phyloP scores from a whole-genome alignment of 441 rosid species.

The Kokia cookei region DNA sequence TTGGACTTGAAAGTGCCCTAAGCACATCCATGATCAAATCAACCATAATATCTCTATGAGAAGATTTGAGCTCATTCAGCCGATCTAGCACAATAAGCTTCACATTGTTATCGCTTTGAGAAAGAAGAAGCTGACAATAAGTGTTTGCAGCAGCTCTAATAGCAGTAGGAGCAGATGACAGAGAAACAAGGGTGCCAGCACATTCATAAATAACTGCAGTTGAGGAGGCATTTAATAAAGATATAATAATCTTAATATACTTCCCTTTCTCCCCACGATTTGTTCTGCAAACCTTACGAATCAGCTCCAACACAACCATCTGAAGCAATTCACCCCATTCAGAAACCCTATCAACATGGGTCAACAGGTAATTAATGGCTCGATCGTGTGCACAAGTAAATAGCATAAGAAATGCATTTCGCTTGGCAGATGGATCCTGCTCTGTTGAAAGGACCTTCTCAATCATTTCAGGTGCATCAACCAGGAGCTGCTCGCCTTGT shows the following conservation, averaged over 20 bases:
- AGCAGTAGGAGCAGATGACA: conserved; percentile 89
- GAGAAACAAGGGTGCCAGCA: conserved; percentile 80
- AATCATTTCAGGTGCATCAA: conserved; percentile 63
- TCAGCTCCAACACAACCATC: conserved; percentile 88
- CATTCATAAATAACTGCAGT: conserved; percentile 84
- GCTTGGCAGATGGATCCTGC: conserved; percentile 71
- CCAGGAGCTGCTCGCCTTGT: conserved; percentile 60
- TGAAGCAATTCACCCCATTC: conserved; percentile 92
- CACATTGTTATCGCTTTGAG: conserved; percentile 92
- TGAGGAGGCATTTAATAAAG: conserved; percentile 72
- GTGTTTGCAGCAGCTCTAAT: conserved; percentile 82
- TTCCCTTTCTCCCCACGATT: conserved; percentile 74
- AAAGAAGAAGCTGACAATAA: conserved; percentile 80
- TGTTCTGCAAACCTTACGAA: conserved; percentile 82
- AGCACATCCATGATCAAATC: conserved; percentile 90
- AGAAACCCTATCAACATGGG: conserved; percentile 63
- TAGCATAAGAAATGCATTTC: conserved; percentile 94
- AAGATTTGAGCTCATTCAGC: conserved; percentile 70
- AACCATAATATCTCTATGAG: conserved; percentile 78
- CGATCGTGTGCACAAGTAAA: conserved; percentile 81
- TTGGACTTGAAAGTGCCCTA: conserved; percentile 84
- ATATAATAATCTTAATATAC: conserved; percentile 78
- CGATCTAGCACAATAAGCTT: conserved; percentile 90
- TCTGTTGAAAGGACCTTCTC: conserved; percentile 61
- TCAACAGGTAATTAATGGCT: conserved; percentile 67